Percentiles rank a stretch among this genome's conserved stretches.
phyloP scores from a whole-genome alignment of 495 filamentous ascomycete genomes.

The Penicillium arizonense region DNA sequence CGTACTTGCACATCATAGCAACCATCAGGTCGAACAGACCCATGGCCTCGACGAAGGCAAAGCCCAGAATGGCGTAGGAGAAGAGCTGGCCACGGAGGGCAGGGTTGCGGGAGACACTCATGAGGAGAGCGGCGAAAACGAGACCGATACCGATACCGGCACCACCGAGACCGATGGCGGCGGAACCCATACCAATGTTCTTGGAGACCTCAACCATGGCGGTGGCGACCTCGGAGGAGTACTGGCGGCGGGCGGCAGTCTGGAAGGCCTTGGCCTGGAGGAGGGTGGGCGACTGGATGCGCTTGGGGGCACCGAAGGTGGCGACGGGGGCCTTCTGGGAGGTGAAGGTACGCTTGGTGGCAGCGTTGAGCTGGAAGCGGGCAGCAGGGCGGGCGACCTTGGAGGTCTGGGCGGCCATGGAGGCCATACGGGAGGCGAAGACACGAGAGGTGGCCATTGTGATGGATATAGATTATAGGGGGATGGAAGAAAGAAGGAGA shows the following conservation, averaged over 20 bases:
- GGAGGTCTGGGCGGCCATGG: conserved; percentile 67
- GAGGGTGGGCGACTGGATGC: conserved; percentile 59
- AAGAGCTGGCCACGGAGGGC: conserved; percentile 87
- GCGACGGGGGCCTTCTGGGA: conserved; percentile 40
- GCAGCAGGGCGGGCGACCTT: conserved; percentile 71
- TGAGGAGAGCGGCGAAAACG: conserved; percentile 83
- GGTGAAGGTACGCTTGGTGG: conserved; percentile 68
- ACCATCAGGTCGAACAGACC: conserved; percentile 93
- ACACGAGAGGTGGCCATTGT: conserved; percentile 74
- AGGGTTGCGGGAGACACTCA: conserved; percentile 84
- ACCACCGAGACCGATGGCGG: conserved; percentile 86
- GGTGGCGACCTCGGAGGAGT: conserved; percentile 78
- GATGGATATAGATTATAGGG: conserved; percentile 28
- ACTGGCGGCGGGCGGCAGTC: conserved; percentile 59
- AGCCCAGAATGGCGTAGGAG: conserved; percentile 90
- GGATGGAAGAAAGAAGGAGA: conserved; percentile 22
- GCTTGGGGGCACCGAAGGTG: conserved; percentile 61
- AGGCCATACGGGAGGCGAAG: conserved; percentile 68
- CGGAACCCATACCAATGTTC: conserved; percentile 82
- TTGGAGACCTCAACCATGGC: conserved; percentile 86
- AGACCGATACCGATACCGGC: conserved; percentile 91
- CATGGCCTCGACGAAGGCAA: conserved; percentile 91
- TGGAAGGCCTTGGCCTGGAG: conserved; percentile 64
- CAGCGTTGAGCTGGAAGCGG: conserved; percentile 57
- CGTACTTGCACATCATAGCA: conserved; percentile 80